Conservation (phyloP, 192 early-diverging fungal genomes). For the Coemansia sp. region DNA sequence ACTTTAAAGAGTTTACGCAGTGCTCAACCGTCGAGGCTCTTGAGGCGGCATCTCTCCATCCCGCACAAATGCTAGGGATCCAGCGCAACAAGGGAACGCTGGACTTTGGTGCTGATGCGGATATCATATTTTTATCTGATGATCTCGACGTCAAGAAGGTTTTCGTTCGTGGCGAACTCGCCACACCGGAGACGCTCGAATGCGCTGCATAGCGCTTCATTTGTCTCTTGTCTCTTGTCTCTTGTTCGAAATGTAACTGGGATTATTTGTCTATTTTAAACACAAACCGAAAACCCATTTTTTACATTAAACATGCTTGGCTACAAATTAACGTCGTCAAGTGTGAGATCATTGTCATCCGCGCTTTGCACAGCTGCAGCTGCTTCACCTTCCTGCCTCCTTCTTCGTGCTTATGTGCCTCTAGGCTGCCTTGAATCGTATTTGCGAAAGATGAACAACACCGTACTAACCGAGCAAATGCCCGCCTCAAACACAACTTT, state of each 20-base stretch:
- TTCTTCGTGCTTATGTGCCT: too few relatives aligned
- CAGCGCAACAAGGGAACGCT: constrained; percentile 24
- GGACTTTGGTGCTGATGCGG: constrained; percentile 31
- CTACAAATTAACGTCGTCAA: too few relatives aligned
- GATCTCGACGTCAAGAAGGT: constrained; percentile 20
- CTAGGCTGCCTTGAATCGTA: too few relatives aligned
- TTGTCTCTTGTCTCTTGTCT: too few relatives aligned
- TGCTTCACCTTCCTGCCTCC: too few relatives aligned
- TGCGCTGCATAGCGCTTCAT: not conserved
- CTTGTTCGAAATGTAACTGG: too few relatives aligned
- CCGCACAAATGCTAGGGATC: constrained; percentile 37
- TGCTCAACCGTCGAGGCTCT: constrained; percentile 29
- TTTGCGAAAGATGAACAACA: not conserved
- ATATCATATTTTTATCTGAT: constrained; percentile 30
- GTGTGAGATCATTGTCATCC: too few relatives aligned
- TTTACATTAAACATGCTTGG: too few relatives aligned
- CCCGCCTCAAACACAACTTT: not conserved
- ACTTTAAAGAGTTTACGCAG: constrained; percentile 27
- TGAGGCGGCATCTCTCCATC: constrained; percentile 36
- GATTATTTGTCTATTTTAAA: too few relatives aligned
- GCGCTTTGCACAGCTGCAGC: too few relatives aligned
- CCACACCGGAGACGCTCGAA: constrained; percentile 20
- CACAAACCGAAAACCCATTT: too few relatives aligned
- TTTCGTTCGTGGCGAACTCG: constrained; percentile 31
- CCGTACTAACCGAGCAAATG: not conserved